Evolutionary conservation across 2,329 filamentous ascomycete genomes (phyloP), one percentile per base, ranked within the genome.

Genomic region (Aspergillus quadricinctus): DNA sequence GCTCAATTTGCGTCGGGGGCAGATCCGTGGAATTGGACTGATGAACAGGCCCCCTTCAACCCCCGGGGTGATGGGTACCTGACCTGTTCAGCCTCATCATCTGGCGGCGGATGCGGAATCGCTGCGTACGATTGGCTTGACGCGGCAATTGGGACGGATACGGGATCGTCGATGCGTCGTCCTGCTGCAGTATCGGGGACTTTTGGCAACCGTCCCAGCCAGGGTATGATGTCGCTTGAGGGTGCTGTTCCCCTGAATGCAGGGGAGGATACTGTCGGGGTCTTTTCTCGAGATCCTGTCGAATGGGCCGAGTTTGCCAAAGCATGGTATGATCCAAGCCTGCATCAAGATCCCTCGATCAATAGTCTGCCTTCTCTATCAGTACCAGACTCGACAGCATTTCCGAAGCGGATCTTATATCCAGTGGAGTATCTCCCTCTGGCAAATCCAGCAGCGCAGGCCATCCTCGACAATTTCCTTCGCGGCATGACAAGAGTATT

Each of bases 151-250:
- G 74, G 74, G 2, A 69, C 63, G 11, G 74, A 76, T 48, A 81
- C 78, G 1, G 78, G 76, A 3, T 76, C 76, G 4, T 76, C 72
- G 4, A 78, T 81, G 53, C 72, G 79, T n/a, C 72, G 76, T 0
- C 80, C 80, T 0, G 75, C 78, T 1, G 69, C 68, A 0, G 66
- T 72, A 0, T 71, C 77, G 23, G 80, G 79, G 1, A 57, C 78
- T 0, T 81, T 77, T 37, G 80, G 77, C 0, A 78, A 79, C 57
- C 69, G 79, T 0, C 78, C 79, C 0, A 74, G 73, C 48, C 74
- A 77, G 5, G 74, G 67, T 0, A 64, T 77, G 3, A 74, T 80
- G 3, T 61, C 61, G 0, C 66, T 80, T 0, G 74, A 77, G n/a
- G 61, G 72, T 2, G 77, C 76, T 3, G 70, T 80, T 58, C 75